Evolutionary conservation across 2,329 filamentous ascomycete genomes (phyloP).

Genomic region (Scolecobasidium constrictum): DNA sequence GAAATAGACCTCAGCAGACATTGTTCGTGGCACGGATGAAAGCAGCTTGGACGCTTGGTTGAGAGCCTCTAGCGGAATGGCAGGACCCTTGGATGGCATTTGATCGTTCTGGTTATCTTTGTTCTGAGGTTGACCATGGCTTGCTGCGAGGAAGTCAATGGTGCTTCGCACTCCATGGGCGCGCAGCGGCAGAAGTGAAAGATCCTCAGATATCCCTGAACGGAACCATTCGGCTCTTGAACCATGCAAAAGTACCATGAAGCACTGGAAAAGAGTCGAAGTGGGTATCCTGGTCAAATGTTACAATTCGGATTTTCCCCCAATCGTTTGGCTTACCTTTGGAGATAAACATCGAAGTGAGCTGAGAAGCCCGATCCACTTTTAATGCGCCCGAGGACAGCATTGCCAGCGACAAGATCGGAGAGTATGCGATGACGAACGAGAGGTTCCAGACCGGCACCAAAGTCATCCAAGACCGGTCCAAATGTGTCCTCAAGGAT

Average conservation of each 20-base stretch:
- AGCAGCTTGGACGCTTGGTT: slow-evolving; percentile 52
- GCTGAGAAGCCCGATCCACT: neutral
- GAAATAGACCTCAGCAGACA: slow-evolving; percentile 50
- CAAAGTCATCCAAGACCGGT: neutral
- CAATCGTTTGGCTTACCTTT: slow-evolving; percentile 1
- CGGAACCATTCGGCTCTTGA: slow-evolving; percentile 49
- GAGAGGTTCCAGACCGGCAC: slow-evolving; percentile 6
- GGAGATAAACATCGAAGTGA: slow-evolving; percentile 1
- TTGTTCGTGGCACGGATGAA: slow-evolving; percentile 45
- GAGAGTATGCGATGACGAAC: slow-evolving; percentile 1
- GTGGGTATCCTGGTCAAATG: neutral
- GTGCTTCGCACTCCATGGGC: slow-evolving; percentile 54
- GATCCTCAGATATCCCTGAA: slow-evolving; percentile 41
- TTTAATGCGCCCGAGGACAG: neutral
- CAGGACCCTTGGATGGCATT: slow-evolving; percentile 34
- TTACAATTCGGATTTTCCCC: neutral
- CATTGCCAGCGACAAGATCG: slow-evolving; percentile 4
- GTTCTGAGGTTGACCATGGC: slow-evolving; percentile 45
- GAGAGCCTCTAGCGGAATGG: slow-evolving; percentile 58
- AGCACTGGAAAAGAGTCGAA: neutral
- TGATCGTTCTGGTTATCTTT: slow-evolving; percentile 24
- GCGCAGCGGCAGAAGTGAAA: slow-evolving; percentile 52
- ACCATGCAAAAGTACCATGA: neutral
- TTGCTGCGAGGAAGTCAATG: slow-evolving; percentile 60
- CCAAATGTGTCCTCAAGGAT: neutral